These are phyloP conservation scores for Auriscalpium orientale DNA, from an alignment of 768 basidiomycete species.

Conservation along the genomic window DNA sequence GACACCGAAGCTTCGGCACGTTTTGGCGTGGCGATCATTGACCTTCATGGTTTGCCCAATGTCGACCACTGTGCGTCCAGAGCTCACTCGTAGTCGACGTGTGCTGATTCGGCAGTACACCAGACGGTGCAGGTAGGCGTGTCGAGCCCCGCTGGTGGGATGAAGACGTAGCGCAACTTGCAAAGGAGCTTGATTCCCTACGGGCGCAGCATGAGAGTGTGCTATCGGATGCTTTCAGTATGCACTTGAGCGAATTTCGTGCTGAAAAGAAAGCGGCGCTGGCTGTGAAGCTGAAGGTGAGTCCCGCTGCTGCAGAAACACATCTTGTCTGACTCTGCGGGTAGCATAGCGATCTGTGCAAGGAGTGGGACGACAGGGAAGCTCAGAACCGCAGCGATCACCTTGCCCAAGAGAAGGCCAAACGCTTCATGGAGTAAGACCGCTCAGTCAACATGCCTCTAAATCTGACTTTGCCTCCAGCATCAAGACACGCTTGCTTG, in stretches of 20 bases:
- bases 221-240: background rate
- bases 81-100: background rate
- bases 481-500: conserved; percentile 1
- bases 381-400: background rate
- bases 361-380: conserved; percentile 2
- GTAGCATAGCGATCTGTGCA: conserved; percentile 3
- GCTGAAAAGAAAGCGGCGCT: background rate
- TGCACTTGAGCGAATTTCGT: background rate
- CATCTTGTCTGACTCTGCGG: no score
- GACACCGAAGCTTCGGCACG: background rate
- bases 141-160: no score
- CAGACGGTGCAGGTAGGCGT: no score
- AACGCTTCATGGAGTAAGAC: conserved; percentile 6
- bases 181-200: background rate
- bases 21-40: background rate
- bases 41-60: background rate
- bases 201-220: background rate
- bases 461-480: background rate
- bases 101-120: no score
- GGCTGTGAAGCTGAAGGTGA: background rate
- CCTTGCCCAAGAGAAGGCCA: conserved; percentile 1
- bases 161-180: background rate
- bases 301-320: background rate
- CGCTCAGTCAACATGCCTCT: no score
- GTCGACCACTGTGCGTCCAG: background rate